Evolutionary conservation across 306 rosid species (phyloP).

Genomic region (Dalbergia oliveri): DNA sequence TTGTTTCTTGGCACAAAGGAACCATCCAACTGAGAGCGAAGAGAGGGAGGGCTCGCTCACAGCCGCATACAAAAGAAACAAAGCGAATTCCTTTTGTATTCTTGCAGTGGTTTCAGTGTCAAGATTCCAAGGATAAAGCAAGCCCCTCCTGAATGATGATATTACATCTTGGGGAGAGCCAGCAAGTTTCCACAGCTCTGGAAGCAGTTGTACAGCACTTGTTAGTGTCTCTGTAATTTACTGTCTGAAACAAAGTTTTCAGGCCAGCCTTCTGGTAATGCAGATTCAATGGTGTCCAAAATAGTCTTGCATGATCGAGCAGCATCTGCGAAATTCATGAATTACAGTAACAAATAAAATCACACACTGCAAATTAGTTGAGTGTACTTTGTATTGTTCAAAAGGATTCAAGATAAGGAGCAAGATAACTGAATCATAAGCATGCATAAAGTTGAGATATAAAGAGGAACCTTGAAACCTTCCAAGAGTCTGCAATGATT

Average conservation of each 20-base stretch:
- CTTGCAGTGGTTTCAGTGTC: slow-evolving; percentile 65
- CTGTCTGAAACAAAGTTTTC: slow-evolving; percentile 68
- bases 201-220: slow-evolving; percentile 81
- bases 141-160: slow-evolving; percentile 73
- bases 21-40: slow-evolving; percentile 81
- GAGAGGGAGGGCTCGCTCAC: slow-evolving; percentile 85
- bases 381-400: neutral
- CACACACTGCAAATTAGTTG: neutral
- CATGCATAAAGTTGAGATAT: slow-evolving; percentile 4
- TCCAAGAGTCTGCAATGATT: slow-evolving; percentile 79
- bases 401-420: slow-evolving; percentile 27
- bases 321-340: slow-evolving; percentile 69
- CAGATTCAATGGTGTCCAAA: slow-evolving; percentile 83
- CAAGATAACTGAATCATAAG: slow-evolving; percentile 24
- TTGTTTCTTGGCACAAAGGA: slow-evolving; percentile 90
- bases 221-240: slow-evolving; percentile 77
- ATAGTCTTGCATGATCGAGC: slow-evolving; percentile 84
- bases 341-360: slow-evolving; percentile 18
- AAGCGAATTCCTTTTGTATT: slow-evolving; percentile 80
- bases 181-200: slow-evolving; percentile 84
- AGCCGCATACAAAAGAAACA: slow-evolving; percentile 90
- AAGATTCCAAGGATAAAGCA: slow-evolving; percentile 83
- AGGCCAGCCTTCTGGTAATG: slow-evolving; percentile 87
- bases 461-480: slow-evolving; percentile 76
- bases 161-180: slow-evolving; percentile 77